Evolutionary conservation across 352 stramenopile genomes (phyloP).

Genomic region (Pseudoperonospora humuli): DNA sequence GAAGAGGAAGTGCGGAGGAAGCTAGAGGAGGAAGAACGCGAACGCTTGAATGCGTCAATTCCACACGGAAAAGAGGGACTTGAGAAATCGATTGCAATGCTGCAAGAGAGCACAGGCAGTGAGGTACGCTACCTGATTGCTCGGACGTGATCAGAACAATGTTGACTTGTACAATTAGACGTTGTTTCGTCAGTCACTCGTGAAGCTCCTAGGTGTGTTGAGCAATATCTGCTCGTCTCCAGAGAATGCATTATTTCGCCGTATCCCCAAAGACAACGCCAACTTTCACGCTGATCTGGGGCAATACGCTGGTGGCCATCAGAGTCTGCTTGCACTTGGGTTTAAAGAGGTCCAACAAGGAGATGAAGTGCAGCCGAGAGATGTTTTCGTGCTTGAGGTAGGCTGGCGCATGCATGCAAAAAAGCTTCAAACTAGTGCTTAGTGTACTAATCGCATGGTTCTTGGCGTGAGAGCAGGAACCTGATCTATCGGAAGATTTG

Average conservation of each 20-base stretch:
- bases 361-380: conserved; percentile 22
- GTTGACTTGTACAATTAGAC: conserved; percentile 11
- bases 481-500: conserved; percentile 61
- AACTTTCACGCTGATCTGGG: conserved; percentile 66
- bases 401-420: background rate
- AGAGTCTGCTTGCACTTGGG: conserved; percentile 61
- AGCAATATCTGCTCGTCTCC: conserved; percentile 61
- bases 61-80: conserved; percentile 37
- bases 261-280: conserved; percentile 64
- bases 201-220: conserved; percentile 48
- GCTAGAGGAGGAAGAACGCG: conserved; percentile 28
- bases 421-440: background rate
- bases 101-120: conserved; percentile 32
- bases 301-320: conserved; percentile 46
- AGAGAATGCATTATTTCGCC: conserved; percentile 60
- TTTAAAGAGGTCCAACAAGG: conserved; percentile 57
- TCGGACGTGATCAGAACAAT: background rate
- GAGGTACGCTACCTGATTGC: conserved; percentile 12
- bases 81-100: conserved; percentile 28
- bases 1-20: conserved; percentile 28
- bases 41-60: conserved; percentile 27
- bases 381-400: conserved; percentile 67
- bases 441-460: background rate
- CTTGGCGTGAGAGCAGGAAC: conserved; percentile 39
- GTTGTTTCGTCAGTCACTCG: conserved; percentile 28